Evolutionary conservation across 345 rosid species (phyloP), one percentile per base, ranked within the genome.

Genomic region (Angophora floribunda): DNA sequence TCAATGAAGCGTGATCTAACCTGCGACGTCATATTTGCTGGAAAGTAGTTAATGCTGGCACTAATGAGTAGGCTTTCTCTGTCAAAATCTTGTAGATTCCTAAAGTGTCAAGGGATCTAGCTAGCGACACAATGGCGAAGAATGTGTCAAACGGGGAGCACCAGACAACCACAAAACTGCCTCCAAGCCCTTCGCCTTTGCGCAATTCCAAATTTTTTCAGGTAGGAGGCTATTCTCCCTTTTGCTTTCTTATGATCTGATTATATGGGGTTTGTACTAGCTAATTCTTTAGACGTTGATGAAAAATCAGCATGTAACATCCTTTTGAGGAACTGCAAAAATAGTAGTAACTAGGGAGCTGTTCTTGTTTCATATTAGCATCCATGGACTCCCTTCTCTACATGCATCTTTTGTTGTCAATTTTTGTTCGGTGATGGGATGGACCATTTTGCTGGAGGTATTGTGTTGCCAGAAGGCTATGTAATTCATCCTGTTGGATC

Each of bases 151-250:
- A 94, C 52, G 98, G 97, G 28, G 92, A 93, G 65, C 90, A 92
- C 79, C 95, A 91, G 30, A 86, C 95, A 15, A 88, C 94, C 44
- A 88, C 95, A 52, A 97, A 97, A 92, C 90, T 95, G 50, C 99
- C 99, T 52, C 99, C 99, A n/a, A 52, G 88, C 89, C 99, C 99
- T 50, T 97, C 99, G 65, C 99, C 99, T 70, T 89, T 97, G 91
- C 93, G 99, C 49, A 90, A 91, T 89, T 97, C 99, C 89, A 97
- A 97, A 89, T 97, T 97, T 89, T 95, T 91, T 89, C 99, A 97
- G 98, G 99, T 95, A 78, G 51, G 26, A 49, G 2, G 85, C 52
- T 30, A 3, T 41, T 63, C 13, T 13, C 15, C 47, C 44, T 52
- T 24, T n/a, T 16, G 78, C 49, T 88, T 36, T 50, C 13, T 19